Conservation (phyloP, 139 green algal genomes). For the Gonium pectorale region DNA sequence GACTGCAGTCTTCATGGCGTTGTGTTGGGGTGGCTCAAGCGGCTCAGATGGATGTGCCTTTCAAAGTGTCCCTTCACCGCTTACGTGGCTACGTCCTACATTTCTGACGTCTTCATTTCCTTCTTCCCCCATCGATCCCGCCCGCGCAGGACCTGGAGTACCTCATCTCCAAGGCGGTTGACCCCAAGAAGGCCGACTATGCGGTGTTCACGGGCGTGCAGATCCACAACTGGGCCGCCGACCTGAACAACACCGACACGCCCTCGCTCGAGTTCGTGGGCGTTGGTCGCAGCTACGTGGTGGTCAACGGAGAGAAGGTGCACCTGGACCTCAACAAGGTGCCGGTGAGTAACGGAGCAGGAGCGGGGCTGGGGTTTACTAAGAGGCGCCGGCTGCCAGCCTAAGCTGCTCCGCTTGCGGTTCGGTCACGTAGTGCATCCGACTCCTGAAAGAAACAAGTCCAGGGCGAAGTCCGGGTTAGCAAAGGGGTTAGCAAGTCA, state of each 20-base stretch:
- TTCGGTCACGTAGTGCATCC: too few species aligned
- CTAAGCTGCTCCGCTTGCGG: too few species aligned
- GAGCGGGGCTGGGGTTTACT: too few species aligned
- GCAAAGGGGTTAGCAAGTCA: too few species aligned
- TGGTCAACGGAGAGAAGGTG: conserved; percentile 80
- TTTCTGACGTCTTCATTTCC: neutral
- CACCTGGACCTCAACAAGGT: conserved; percentile 78
- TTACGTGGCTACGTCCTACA: neutral
- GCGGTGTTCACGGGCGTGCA: conserved; percentile 89
- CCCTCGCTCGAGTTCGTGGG: conserved; percentile 82
- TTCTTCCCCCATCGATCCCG: too few species aligned
- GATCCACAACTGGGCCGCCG: conserved; percentile 84
- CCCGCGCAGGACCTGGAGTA: conserved; percentile 90
- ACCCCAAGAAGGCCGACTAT: conserved; percentile 87
- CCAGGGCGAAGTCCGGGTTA: too few species aligned
- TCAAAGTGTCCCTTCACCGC: neutral
- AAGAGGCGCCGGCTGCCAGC: too few species aligned
- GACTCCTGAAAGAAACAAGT: too few species aligned
- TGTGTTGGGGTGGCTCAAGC: neutral
- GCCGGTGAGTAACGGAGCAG: conserved; percentile 38
- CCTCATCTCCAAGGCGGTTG: conserved; percentile 85
- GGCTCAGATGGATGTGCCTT: neutral
- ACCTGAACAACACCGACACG: conserved; percentile 54
- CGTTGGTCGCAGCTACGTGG: conserved; percentile 74
- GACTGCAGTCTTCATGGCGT: neutral